Evolutionary conservation across 2,329 filamentous ascomycete genomes (phyloP), one percentile per base, ranked within the genome.

Genomic region (Cordyceps javanica): DNA sequence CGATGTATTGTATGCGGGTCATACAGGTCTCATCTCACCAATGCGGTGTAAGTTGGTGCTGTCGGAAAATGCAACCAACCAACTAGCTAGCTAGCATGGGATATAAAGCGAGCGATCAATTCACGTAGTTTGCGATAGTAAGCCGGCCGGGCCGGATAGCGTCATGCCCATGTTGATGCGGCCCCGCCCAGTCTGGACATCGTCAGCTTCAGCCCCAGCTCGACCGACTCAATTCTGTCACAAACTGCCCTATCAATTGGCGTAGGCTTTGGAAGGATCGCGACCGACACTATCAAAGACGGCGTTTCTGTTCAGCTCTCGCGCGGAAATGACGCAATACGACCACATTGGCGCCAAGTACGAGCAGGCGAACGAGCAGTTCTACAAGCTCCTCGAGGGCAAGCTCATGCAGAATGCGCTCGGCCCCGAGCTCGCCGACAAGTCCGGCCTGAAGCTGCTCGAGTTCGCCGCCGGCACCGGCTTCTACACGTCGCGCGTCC

Each of bases 391-490:
- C 23, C 54, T 49, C 32, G 54, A 56, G 21, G 25, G 25, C 44
- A 42, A 50, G 36, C 23, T 56, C 7, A 34, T 56, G 45, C 11
- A 50, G 25, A 56, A 26, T 13, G 44, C 38, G 4, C 54, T 56
- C 44, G 8, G 0, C 13, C 44, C 54, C 16, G 54, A 56, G 26
- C 44, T 56, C 19, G 13, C n/a, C 32, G 30, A 48, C 16, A 16
- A 11, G 10, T 9, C 45, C 16, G 45, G 13, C 25, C 44, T 42
- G 11, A 23, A 50, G 7, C 44, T 56, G 14, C 32, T 56, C 25
- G 54, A 56, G 34, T 42, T 56, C 19, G 54, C 54, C 26, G 36
- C 54, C 26, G 45, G 54, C 44, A 32, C 44, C 34, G 54, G 54
- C 54, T 50, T 41, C 54, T 56, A 56, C 54, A 56, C 54, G 5